Conservation (phyloP, 202 grass and related monocot species). For the Alloteropsis angusta region DNA sequence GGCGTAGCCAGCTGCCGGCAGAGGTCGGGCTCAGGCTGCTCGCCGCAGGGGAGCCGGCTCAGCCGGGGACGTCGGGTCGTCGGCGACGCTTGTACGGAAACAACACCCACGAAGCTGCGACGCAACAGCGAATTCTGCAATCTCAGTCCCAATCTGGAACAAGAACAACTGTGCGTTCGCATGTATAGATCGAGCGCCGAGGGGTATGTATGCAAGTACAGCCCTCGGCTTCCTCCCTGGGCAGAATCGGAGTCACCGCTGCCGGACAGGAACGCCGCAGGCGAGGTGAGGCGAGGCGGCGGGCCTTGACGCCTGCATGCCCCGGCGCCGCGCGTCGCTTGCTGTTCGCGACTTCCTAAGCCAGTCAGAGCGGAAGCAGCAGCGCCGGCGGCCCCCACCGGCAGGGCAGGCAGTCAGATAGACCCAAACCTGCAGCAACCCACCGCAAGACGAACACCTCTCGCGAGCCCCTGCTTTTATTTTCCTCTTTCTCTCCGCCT, state of each 20-base stretch:
- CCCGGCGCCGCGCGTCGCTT: not conserved
- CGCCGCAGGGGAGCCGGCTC: not conserved
- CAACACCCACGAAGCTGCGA: not conserved
- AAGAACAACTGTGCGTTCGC: not conserved
- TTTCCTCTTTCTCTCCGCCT: constrained; percentile 36
- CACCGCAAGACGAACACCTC: constrained; percentile 2
- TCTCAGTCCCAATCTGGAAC: not conserved
- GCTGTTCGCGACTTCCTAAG: constrained; percentile 23
- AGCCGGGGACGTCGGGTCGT: too few species aligned
- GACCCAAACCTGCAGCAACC: not conserved
- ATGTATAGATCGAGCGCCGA: constrained; percentile 6
- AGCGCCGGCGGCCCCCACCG: not conserved
- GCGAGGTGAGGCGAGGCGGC: not conserved
- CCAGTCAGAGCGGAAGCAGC: constrained; percentile 13
- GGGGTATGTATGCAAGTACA: constrained; percentile 9
- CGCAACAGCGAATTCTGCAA: not conserved
- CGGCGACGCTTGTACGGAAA: not conserved
- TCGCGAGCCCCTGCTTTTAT: constrained; percentile 11
- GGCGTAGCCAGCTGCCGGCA: not conserved
- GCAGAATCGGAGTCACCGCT: not conserved
- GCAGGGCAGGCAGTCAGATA: not conserved
- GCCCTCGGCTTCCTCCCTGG: not conserved
- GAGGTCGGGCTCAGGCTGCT: not conserved
- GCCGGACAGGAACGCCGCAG: not conserved
- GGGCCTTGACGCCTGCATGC: constrained; percentile 24